Evolutionary conservation across 192 early-diverging fungal species (phyloP).

Genomic region (Chytriomyces sp.): DNA sequence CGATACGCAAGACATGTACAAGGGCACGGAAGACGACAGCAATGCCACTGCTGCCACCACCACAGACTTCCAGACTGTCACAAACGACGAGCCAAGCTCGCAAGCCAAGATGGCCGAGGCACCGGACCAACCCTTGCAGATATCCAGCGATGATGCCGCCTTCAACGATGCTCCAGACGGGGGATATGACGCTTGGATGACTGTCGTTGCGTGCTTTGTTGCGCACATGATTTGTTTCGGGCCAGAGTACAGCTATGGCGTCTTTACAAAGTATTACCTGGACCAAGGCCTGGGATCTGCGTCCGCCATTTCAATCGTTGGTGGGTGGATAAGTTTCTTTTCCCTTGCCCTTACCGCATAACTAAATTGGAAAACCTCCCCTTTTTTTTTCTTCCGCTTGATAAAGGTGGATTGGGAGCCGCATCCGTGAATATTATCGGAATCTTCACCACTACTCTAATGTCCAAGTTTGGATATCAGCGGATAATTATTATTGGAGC

Average conservation of each 20-base stretch:
- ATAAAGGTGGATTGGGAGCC: background rate
- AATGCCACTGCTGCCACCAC: no score
- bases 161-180: constrained; percentile 42
- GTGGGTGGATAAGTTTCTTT: constrained; percentile 3
- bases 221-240: constrained; percentile 46
- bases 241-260: constrained; percentile 47
- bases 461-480: constrained; percentile 54
- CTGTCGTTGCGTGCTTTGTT: constrained; percentile 46
- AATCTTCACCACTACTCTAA: constrained; percentile 14
- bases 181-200: constrained; percentile 50
- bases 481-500: constrained; percentile 54
- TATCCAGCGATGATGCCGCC: background rate
- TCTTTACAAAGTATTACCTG: constrained; percentile 46
- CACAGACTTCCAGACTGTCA: no score
- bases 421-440: background rate
- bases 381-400: no score
- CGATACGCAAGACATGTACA: no score
- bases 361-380: no score
- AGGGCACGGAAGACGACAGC: no score
- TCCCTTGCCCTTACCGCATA: background rate
- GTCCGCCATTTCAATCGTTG: constrained; percentile 37
- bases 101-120: no score
- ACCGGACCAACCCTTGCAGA: no score
- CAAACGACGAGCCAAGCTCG: no score
- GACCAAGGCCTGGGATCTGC: constrained; percentile 9